A percentile compares a stretch with the other conserved stretches of the same genome.
These are phyloP conservation scores for Lactifluus volemus DNA, from an alignment of 768 basidiomycete genomes.

Conservation along the genomic window DNA sequence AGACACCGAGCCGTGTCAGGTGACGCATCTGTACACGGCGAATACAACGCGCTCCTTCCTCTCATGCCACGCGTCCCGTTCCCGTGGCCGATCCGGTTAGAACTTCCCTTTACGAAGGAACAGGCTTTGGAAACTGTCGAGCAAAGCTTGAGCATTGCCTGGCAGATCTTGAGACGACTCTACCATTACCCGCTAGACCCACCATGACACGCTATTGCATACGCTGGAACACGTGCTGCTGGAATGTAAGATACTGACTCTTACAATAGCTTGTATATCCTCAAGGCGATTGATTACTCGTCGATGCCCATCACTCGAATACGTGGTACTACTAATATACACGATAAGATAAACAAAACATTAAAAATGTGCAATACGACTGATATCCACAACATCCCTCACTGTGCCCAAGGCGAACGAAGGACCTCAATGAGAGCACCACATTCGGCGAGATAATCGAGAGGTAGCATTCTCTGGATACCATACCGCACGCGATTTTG, in stretches of 20 bases:
- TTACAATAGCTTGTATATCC: not conserved
- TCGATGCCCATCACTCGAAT: not conserved
- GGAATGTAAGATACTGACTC: not conserved
- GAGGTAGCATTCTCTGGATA: slow-evolving; percentile 52
- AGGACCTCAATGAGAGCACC: slow-evolving; percentile 51
- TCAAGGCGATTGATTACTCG: not conserved
- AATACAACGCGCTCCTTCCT: slow-evolving; percentile 11
- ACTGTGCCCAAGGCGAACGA: slow-evolving; percentile 48
- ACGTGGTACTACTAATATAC: slow-evolving; percentile 3
- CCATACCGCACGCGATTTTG: slow-evolving; percentile 74
- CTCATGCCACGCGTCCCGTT: slow-evolving; percentile 27
- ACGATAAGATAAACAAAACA: not conserved
- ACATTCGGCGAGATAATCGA: slow-evolving; percentile 67
- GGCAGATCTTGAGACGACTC: slow-evolving; percentile 40
- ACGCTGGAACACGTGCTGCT: not conserved
- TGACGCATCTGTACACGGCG: slow-evolving; percentile 23
- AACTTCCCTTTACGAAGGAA: slow-evolving; percentile 30
- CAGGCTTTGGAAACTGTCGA: slow-evolving; percentile 29
- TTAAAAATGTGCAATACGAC: not conserved
- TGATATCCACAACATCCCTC: not conserved
- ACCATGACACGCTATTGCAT: slow-evolving; percentile 21
- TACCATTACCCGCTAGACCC: slow-evolving; percentile 54
- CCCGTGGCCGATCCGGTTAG: slow-evolving; percentile 24
- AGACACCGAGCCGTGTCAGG: slow-evolving; percentile 10
- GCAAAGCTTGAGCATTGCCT: slow-evolving; percentile 34